These are phyloP conservation scores for Coniella lustricola DNA, from an alignment of 2,329 filamentous ascomycete genomes.

Conservation along the genomic window DNA sequence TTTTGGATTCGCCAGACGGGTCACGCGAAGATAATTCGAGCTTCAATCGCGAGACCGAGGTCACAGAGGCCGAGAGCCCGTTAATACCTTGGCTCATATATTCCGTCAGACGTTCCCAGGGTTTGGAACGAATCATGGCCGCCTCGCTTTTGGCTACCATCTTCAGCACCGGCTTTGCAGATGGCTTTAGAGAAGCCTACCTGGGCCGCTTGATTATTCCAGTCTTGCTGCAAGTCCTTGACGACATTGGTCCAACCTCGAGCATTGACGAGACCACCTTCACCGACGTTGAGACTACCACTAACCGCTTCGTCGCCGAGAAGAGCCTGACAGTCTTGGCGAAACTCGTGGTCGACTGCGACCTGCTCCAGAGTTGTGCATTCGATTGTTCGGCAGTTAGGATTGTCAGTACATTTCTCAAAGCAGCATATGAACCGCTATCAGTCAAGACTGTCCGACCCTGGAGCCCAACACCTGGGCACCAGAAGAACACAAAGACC, in stretches of 20 bases:
- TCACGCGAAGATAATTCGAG: constrained; percentile 23
- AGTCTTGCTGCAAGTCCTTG: constrained; percentile 59
- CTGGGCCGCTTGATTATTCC: constrained; percentile 64
- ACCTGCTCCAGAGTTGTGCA: constrained; percentile 73
- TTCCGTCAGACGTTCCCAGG: constrained; percentile 49
- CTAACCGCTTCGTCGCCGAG: constrained; percentile 53
- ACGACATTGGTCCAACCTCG: constrained; percentile 35
- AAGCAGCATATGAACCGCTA: constrained; percentile 43
- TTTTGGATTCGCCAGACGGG: constrained; percentile 22
- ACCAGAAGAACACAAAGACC: constrained; percentile 2
- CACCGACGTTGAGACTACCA: constrained; percentile 30
- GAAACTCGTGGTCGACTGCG: constrained; percentile 69
- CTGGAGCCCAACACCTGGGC: constrained; percentile 29
- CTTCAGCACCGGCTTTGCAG: constrained; percentile 60
- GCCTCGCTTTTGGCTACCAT: constrained; percentile 62
- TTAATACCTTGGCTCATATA: constrained; percentile 68
- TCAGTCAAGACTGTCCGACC: constrained; percentile 25
- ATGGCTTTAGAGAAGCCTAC: constrained; percentile 55
- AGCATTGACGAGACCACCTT: constrained; percentile 30
- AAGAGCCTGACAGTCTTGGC: constrained; percentile 70
- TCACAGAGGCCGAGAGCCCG: constrained; percentile 60
- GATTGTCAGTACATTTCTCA: constrained; percentile 40
- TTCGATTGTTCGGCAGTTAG: constrained; percentile 54
- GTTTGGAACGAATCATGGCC: constrained; percentile 59
- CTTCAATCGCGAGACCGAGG: constrained; percentile 27